phyloP scores from a whole-genome alignment of 2,329 filamentous ascomycete species.

The Truncatella angustata region DNA sequence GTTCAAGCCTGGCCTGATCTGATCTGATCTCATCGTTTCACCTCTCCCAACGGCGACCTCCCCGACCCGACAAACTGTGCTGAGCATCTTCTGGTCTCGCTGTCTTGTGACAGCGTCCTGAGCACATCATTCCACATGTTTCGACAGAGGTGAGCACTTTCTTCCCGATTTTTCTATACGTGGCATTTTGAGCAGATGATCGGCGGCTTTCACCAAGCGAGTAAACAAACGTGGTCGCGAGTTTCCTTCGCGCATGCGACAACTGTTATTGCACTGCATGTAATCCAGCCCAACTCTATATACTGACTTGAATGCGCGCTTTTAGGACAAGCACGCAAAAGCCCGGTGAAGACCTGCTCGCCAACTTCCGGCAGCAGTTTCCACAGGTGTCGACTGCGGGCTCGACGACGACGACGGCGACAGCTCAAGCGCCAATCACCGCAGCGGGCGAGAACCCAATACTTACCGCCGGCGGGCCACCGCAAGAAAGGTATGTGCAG shows the following conservation, averaged over 20 bases:
- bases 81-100: conserved; percentile 20
- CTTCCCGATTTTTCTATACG: neutral
- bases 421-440: conserved; percentile 34
- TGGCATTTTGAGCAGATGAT: neutral
- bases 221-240: neutral
- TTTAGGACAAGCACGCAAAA: conserved; percentile 76
- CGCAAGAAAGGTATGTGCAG: conserved; percentile 25
- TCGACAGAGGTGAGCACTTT: conserved; percentile 27
- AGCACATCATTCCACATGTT: conserved; percentile 26
- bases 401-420: conserved; percentile 39
- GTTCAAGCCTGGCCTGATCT: conserved; percentile 1
- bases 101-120: conserved; percentile 28
- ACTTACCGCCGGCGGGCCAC: conserved; percentile 20
- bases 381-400: conserved; percentile 64
- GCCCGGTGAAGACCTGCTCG: conserved; percentile 80
- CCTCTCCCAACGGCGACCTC: neutral
- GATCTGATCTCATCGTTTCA: no score
- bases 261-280: neutral
- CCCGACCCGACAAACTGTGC: conserved; percentile 13
- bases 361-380: conserved; percentile 80
- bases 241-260: neutral
- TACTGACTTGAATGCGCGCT: conserved; percentile 9
- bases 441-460: conserved; percentile 30
- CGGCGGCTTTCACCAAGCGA: neutral
- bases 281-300: neutral